A percentile compares a stretch with the other conserved stretches of the same genome.
phyloP scores from a whole-genome alignment of 129 eudicot species.

The Escallonia rubra region DNA sequence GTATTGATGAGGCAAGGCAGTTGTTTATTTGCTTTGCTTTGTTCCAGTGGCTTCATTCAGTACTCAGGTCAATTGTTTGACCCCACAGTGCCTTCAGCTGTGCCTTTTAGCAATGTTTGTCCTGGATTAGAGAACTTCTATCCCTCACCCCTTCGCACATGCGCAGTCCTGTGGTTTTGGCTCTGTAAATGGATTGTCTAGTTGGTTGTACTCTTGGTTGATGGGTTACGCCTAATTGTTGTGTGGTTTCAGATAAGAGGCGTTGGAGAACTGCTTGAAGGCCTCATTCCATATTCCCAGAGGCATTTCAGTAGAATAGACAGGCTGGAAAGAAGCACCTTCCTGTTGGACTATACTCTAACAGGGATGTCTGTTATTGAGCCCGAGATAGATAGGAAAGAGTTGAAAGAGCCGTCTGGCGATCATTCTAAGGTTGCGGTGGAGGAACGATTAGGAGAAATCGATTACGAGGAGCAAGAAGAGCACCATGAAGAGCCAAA shows the following conservation, averaged over 20 bases:
- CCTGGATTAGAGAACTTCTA: no score
- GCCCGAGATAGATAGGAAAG: constrained; percentile 34
- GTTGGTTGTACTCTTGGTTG: neutral
- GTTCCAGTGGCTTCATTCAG: no score
- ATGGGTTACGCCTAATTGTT: neutral
- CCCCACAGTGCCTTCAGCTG: no score
- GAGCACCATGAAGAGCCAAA: constrained; percentile 6
- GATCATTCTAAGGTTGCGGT: constrained; percentile 14
- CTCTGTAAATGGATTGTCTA: neutral
- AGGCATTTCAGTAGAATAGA: constrained; percentile 88
- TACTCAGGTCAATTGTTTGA: no score
- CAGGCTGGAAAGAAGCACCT: constrained; percentile 71
- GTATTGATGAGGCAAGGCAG: no score
- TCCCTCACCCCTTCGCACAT: no score
- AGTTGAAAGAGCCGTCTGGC: constrained; percentile 9
- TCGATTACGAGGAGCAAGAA: constrained; percentile 18
- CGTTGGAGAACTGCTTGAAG: constrained; percentile 85
- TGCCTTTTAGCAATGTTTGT: no score
- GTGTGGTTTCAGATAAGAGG: constrained; percentile 59
- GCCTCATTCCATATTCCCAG: constrained; percentile 75
- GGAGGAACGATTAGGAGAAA: constrained; percentile 14
- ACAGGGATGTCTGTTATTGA: constrained; percentile 79
- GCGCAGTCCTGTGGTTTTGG: no score
- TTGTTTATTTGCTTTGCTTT: no score
- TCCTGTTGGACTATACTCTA: constrained; percentile 70